These are phyloP conservation scores for Cenchrus fungigraminus DNA, from an alignment of 176 grass and related monocot genomes.

Conservation along the genomic window DNA sequence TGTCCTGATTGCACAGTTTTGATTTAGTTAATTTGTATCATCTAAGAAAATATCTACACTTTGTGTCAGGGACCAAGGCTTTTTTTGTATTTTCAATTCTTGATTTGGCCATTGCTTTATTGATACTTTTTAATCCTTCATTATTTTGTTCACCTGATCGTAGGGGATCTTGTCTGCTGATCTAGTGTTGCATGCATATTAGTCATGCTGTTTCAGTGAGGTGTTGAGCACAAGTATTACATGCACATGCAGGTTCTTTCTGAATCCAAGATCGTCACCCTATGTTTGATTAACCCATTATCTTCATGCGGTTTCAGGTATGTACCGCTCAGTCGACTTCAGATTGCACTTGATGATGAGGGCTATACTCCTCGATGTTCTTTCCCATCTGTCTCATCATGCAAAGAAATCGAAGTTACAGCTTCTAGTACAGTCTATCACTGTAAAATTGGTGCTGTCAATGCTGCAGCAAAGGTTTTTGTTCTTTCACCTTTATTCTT, in stretches of 20 bases:
- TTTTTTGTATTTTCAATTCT: slow-evolving; percentile 15
- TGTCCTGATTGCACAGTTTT: background rate
- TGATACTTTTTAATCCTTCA: slow-evolving; percentile 29
- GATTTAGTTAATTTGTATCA: background rate
- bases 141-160: slow-evolving; percentile 36
- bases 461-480: slow-evolving; percentile 90
- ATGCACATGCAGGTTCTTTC: slow-evolving; percentile 24
- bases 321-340: slow-evolving; percentile 78
- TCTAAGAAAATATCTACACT: background rate
- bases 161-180: slow-evolving; percentile 45
- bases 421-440: slow-evolving; percentile 62
- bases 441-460: slow-evolving; percentile 83
- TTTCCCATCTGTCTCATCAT: slow-evolving; percentile 62
- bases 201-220: slow-evolving; percentile 30
- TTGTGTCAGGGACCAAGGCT: background rate
- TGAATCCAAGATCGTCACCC: slow-evolving; percentile 23
- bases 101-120: slow-evolving; percentile 26
- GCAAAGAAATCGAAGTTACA: slow-evolving; percentile 66
- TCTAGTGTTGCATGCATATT: slow-evolving; percentile 43
- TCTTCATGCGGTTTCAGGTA: slow-evolving; percentile 66
- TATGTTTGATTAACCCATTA: slow-evolving; percentile 8
- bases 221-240: slow-evolving; percentile 41
- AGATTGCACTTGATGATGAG: slow-evolving; percentile 47
- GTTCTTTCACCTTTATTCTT: slow-evolving; percentile 30
- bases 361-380: slow-evolving; percentile 53